Evolutionary conservation across 768 basidiomycete species (phyloP).

Genomic region (Suillus hirtellus): DNA sequence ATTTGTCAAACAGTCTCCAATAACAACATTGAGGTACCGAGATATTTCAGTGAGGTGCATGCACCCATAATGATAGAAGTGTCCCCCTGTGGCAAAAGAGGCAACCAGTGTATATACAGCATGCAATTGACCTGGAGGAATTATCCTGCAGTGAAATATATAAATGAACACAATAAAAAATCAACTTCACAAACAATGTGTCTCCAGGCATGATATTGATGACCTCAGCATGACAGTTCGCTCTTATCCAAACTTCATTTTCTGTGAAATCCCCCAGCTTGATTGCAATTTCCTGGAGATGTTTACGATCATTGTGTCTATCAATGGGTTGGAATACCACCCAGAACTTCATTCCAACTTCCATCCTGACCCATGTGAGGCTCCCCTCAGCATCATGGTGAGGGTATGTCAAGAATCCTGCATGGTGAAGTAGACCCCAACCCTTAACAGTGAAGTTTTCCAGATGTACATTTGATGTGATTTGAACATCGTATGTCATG

Average conservation of each 20-base stretch:
- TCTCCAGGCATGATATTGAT: not conserved
- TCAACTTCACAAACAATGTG: too few species aligned
- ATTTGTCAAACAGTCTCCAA: too few species aligned
- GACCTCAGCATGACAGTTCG: not conserved
- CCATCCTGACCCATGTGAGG: not conserved
- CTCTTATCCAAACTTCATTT: not conserved
- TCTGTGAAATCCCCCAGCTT: not conserved
- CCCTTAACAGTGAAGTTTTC: not conserved
- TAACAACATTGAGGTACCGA: too few species aligned
- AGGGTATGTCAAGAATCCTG: constrained; percentile 12
- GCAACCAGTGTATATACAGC: too few species aligned
- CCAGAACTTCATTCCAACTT: not conserved
- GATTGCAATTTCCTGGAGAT: not conserved
- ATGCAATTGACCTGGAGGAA: too few species aligned
- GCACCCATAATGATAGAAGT: too few species aligned
- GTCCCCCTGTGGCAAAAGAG: too few species aligned
- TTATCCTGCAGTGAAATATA: too few species aligned
- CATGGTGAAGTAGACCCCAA: constrained; percentile 15
- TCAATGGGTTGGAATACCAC: not conserved
- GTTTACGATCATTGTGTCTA: not conserved
- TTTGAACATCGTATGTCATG: not conserved
- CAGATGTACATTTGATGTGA: not conserved
- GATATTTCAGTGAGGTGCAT: too few species aligned
- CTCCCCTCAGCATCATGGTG: constrained; percentile 14
- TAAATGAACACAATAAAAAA: too few species aligned